A percentile compares a stretch with the other conserved stretches of the same genome.
Conservation (phyloP, 1,284 basidiomycete species). For the Clitocybe nebularis region DNA sequence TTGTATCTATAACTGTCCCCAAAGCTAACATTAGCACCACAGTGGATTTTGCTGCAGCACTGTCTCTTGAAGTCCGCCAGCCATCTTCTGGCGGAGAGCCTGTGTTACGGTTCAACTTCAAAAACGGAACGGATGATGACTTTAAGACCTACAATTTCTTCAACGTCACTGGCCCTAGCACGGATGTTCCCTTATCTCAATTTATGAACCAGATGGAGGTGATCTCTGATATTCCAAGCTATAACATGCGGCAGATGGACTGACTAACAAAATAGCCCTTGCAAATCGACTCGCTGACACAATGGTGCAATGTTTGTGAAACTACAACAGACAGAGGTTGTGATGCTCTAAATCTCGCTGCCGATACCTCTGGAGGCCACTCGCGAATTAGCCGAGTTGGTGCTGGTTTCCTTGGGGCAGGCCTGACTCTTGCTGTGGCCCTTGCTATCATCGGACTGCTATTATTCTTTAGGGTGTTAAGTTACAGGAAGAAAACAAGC, state of each 20-base stretch:
- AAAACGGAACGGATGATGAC: conserved; percentile 58
- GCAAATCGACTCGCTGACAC: conserved; percentile 47
- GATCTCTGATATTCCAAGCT: conserved; percentile 1
- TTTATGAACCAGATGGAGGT: conserved; percentile 54
- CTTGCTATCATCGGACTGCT: conserved; percentile 36
- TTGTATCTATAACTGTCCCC: conserved; percentile 6
- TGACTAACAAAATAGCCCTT: conserved; percentile 30
- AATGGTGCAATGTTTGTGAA: conserved; percentile 58
- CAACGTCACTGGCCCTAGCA: conserved; percentile 39
- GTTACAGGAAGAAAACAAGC: conserved; percentile 3
- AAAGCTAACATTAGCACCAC: no score
- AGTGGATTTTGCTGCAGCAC: conserved; percentile 72
- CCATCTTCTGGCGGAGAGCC: conserved; percentile 42
- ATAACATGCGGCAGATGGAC: background rate
- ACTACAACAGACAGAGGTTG: conserved; percentile 59
- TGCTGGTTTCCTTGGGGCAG: conserved; percentile 65
- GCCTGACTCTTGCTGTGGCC: conserved; percentile 46
- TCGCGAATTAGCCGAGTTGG: conserved; percentile 50
- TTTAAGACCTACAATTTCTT: conserved; percentile 63
- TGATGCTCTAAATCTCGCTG: conserved; percentile 38
- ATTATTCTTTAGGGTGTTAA: conserved; percentile 37
- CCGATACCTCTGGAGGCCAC: conserved; percentile 26
- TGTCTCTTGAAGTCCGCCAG: conserved; percentile 69
- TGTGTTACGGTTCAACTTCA: conserved; percentile 72
- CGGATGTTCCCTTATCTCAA: conserved; percentile 51